Evolutionary conservation across 257 asterid species (phyloP), one percentile per base, ranked within the genome.

Genomic region (Euphrasia confusa): DNA sequence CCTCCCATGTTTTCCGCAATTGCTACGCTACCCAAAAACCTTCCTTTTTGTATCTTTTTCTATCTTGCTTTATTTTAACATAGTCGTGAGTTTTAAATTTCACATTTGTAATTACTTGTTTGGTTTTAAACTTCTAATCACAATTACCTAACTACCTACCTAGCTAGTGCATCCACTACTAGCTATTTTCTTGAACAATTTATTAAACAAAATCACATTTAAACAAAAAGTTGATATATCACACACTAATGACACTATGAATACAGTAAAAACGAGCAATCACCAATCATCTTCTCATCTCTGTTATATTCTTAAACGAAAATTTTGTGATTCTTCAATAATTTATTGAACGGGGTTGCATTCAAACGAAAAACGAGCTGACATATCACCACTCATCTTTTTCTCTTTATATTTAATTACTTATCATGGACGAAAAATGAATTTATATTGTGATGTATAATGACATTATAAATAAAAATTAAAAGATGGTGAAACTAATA

Each of bases 1-100:
- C 35, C 64, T 44, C 82, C 82, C 79, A 77, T 77, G 74, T 73
- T 73, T 67, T 64, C 78, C 61, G 78, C 76, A 68, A 2, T 61
- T 44, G 27, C 65, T 68, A 35, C 61, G 14, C 14, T 57, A 11
- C 35, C 58, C 17, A 72, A 59, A 61, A 64, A 61, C 57, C 70
- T 61, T 68, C 17, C 14, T 54, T 58, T 58, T 65, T 68, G 66
- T 44, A 64, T 6, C 54, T 71, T 63, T 63, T 35, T 27, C 14
- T 47, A 15, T 11, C 47, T 61, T 32, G 4, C 57, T 65, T 44
- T 37, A 50, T 60, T 61, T 40, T 40, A 58, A 27, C 39, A 21
- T 21, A 21, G 24, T 65, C 47, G 61, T 69, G 47, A 28, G 11
- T 30, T 18, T 1, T 17, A 5, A 18, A 18, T 65, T 28, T 24